A percentile compares a stretch with the other conserved stretches of the same genome.
phyloP scores from a whole-genome alignment of 164 flowering plant species.

The Kalanchoe fedtschenkoi region DNA sequence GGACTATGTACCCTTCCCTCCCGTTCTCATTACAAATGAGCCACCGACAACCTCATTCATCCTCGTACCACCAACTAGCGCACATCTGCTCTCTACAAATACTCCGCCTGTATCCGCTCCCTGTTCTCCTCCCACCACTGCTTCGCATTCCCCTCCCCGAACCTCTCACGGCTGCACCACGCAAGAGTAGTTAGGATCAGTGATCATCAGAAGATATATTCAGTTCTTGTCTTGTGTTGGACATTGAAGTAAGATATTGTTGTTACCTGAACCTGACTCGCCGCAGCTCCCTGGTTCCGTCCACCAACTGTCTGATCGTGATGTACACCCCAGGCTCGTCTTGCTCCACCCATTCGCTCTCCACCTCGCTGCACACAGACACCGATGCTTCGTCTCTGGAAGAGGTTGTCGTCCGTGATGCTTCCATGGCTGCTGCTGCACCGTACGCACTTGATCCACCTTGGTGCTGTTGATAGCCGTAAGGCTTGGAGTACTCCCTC shows the following conservation, averaged over 20 bases:
- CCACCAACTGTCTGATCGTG: slow-evolving; percentile 80
- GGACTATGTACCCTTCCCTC: no score
- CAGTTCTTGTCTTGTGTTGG: neutral
- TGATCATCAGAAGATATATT: neutral
- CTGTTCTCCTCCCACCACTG: slow-evolving; percentile 94
- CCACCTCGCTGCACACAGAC: slow-evolving; percentile 79
- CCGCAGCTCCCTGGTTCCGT: slow-evolving; percentile 88
- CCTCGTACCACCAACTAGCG: no score
- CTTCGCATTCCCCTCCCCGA: slow-evolving; percentile 88
- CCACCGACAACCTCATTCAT: no score
- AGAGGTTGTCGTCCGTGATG: slow-evolving; percentile 77
- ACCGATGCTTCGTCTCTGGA: slow-evolving; percentile 85
- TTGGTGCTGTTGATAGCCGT: slow-evolving; percentile 18
- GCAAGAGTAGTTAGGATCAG: neutral
- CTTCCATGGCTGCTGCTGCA: slow-evolving; percentile 42
- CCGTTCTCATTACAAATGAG: no score
- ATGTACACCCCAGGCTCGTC: slow-evolving; percentile 98
- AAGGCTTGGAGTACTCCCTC: slow-evolving; percentile 36
- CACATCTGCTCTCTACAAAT: slow-evolving; percentile 32
- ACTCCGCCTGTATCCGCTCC: slow-evolving; percentile 93
- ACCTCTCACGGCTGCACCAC: slow-evolving; percentile 71
- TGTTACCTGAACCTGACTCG: slow-evolving; percentile 93
- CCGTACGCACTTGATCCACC: slow-evolving; percentile 40
- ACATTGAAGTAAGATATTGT: neutral
- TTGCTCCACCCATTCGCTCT: slow-evolving; percentile 87